These are phyloP conservation scores for Linum tenue DNA, from an alignment of 345 rosid species.

Conservation along the genomic window DNA sequence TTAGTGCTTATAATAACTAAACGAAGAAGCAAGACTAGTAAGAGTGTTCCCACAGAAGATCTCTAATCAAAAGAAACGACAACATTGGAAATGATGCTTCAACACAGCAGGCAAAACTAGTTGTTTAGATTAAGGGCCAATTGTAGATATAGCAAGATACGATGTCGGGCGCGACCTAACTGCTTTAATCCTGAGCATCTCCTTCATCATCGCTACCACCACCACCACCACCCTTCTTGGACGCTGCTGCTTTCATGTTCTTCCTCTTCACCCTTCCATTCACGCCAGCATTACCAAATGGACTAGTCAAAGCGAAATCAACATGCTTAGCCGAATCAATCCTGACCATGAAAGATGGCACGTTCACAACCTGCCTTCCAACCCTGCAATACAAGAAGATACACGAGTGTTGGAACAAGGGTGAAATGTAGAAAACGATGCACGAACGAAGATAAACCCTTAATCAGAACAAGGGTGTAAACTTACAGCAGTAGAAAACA, in stretches of 20 bases:
- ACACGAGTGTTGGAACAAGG: neutral
- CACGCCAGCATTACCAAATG: slow-evolving; percentile 60
- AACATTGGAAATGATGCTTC: neutral
- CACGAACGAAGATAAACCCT: no score
- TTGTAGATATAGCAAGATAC: neutral
- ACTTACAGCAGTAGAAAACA: no score
- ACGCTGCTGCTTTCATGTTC: slow-evolving; percentile 47
- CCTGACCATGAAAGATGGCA: slow-evolving; percentile 66
- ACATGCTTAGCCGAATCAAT: slow-evolving; percentile 63
- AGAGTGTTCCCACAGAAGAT: neutral
- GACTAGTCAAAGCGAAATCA: slow-evolving; percentile 60
- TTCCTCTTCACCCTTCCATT: slow-evolving; percentile 59
- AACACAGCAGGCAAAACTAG: no score
- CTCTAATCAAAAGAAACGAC: neutral
- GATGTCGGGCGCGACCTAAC: neutral
- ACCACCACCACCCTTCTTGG: slow-evolving; percentile 61
- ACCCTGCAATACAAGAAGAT: slow-evolving; percentile 29
- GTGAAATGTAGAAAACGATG: no score
- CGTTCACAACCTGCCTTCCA: slow-evolving; percentile 65
- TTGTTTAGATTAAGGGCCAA: neutral
- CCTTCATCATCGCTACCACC: slow-evolving; percentile 66
- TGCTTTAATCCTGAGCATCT: slow-evolving; percentile 13
- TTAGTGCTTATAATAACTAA: no score
- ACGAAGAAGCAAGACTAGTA: no score
- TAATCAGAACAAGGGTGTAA: no score